phyloP scores from a whole-genome alignment of 2,329 filamentous ascomycete genomes.

The Diaporthe helianthi region DNA sequence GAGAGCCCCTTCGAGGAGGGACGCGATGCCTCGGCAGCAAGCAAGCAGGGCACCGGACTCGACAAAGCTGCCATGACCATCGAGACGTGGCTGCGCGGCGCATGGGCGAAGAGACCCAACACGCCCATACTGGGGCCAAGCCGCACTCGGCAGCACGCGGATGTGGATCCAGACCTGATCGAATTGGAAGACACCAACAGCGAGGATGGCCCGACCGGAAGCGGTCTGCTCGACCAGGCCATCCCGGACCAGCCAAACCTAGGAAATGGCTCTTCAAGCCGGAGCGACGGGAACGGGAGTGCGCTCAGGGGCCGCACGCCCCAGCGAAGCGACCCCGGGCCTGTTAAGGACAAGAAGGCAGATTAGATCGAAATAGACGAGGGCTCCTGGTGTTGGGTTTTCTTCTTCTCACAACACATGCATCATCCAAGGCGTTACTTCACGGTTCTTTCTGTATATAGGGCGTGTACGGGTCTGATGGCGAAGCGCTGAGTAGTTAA shows the following conservation, averaged over 20 bases:
- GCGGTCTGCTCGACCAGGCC: conserved; percentile 23
- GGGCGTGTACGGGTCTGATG: conserved; percentile 13
- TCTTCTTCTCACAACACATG: conserved; percentile 1
- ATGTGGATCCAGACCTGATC: conserved; percentile 69
- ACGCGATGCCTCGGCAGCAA: conserved; percentile 49
- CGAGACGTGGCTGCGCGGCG: conserved; percentile 88
- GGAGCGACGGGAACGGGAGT: conserved; percentile 47
- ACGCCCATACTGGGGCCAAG: conserved; percentile 54
- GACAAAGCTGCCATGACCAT: conserved; percentile 88
- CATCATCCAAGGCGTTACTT: conserved; percentile 33
- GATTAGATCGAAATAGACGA: conserved; percentile 45
- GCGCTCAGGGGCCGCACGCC: conserved; percentile 47
- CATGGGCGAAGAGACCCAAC: conserved; percentile 69
- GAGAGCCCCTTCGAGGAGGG: conserved; percentile 60
- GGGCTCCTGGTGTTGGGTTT: neutral
- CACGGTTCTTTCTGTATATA: conserved; percentile 33
- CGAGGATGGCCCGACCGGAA: conserved; percentile 54
- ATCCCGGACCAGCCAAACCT: conserved; percentile 44
- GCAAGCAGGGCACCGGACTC: conserved; percentile 62
- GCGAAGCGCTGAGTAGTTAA: conserved; percentile 23
- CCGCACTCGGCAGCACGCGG: conserved; percentile 38
- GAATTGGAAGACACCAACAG: conserved; percentile 71
- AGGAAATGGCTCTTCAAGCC: conserved; percentile 46
- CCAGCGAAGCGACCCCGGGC: conserved; percentile 35
- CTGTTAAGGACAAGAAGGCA: conserved; percentile 54